Evolutionary conservation across 23 red algal species (phyloP), one percentile per base, ranked within the genome.

Genomic region (Gracilaria domingensis): DNA sequence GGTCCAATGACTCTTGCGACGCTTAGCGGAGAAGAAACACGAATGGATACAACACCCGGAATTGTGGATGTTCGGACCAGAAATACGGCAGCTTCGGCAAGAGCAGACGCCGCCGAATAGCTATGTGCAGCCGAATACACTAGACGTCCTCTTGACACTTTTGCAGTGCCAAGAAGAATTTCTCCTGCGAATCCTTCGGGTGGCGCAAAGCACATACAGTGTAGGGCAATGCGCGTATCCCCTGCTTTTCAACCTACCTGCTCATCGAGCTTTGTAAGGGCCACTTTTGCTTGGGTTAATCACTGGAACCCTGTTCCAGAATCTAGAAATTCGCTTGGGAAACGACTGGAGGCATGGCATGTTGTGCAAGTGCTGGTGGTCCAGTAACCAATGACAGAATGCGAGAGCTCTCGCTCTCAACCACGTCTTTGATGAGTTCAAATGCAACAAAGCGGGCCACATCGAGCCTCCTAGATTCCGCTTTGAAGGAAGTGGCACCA

Each of bases 61-160:
- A 65, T 83, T 23, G 77, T 84, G 66, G 78, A 74, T 78, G 44
- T 76, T 39, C 75, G 35, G 3, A 78, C 54, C 37, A 92, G 79
- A 47, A 76, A 92, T 53, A 57, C 73, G 21, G 89, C 89, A 18
- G 89, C 89, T 74, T 92, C 71, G 39, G 89, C 89, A 13, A 92
- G 73, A 36, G 89, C 78, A 48, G 79, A 44, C 37, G 64, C 80
- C n/a, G 79, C 60, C 21, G 89, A 84, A 83, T 75, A 84, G 23
- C 64, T 61, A 65, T 92, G 89, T 6, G 89, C 26, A 35, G 89
- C 79, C 8, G 79, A 71, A 44, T 84, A 83, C 7, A 92, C 48
- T 47, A 92, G 33, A 29, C 89, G 79, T 18, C 89, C 89, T 25
- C 69, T 71, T 35, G 79, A 84, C 24, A 79, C 35, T 66, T 84